Evolutionary conservation across 164 flowering plant species (phyloP).

Genomic region (Magnolia kwangsiensis): DNA sequence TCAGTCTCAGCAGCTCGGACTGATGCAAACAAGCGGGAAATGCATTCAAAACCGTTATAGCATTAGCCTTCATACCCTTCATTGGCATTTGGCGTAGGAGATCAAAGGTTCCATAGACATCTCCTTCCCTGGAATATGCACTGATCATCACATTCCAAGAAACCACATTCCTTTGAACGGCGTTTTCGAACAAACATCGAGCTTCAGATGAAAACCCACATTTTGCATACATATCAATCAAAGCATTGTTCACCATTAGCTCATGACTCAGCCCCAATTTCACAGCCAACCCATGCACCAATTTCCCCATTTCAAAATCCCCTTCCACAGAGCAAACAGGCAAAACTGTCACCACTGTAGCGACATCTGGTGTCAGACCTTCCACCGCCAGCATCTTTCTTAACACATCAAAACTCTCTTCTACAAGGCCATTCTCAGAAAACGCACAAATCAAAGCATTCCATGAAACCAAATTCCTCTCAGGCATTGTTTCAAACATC

Average conservation of each 20-base stretch:
- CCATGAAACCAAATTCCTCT: constrained; percentile 49
- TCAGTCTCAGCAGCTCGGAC: constrained; percentile 36
- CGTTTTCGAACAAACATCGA: constrained; percentile 32
- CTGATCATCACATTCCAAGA: constrained; percentile 69
- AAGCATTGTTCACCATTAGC: constrained; percentile 45
- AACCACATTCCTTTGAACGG: constrained; percentile 41
- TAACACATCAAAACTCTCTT: constrained; percentile 30
- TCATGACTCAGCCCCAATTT: constrained; percentile 42
- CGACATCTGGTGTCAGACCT: constrained; percentile 45
- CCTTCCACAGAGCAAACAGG: constrained; percentile 53
- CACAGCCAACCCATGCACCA: constrained; percentile 56
- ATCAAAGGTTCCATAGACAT: constrained; percentile 30
- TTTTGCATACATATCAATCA: constrained; percentile 63
- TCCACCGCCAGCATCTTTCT: constrained; percentile 25
- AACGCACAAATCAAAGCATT: constrained; percentile 44
- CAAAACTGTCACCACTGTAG: constrained; percentile 47
- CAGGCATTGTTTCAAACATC: constrained; percentile 40
- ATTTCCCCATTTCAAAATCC: constrained; percentile 43
- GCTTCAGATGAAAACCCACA: constrained; percentile 45
- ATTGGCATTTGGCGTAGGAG: constrained; percentile 48
- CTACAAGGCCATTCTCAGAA: constrained; percentile 40
- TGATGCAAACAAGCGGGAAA: constrained; percentile 41
- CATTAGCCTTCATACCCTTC: constrained; percentile 30
- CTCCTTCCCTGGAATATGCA: constrained; percentile 44
- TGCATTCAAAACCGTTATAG: constrained; percentile 52